A percentile compares a stretch with the other conserved stretches of the same genome.
Evolutionary conservation across 2,329 filamentous ascomycete genomes (phyloP).

Genomic region (Didymella sp.): DNA sequence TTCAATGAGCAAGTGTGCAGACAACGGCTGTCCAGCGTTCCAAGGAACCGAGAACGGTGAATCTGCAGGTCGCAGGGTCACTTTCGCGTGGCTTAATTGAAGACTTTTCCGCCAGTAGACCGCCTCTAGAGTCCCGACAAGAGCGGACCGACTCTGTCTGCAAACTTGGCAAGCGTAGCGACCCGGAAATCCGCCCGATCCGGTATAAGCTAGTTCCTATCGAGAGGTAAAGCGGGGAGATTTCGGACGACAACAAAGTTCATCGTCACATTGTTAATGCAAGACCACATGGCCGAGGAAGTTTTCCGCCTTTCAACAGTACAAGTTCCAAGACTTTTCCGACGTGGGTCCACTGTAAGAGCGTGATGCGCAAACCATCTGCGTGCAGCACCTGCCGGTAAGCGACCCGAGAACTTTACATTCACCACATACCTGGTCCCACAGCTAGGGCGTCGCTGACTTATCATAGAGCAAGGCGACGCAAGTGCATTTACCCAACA

Average conservation of each 20-base stretch:
- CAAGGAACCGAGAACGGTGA: conserved; percentile 1
- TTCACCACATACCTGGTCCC: conserved; percentile 6
- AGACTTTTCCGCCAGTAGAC: conserved; percentile 28
- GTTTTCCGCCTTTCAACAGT: conserved; percentile 26
- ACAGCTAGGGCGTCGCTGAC: conserved; percentile 6
- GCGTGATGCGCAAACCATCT: conserved; percentile 34
- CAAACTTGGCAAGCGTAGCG: conserved; percentile 7
- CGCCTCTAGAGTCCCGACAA: conserved; percentile 23
- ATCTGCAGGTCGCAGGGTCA: conserved; percentile 1
- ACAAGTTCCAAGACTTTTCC: conserved; percentile 18
- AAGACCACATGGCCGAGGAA: conserved; percentile 18
- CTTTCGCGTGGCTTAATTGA: conserved; percentile 11
- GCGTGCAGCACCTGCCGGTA: conserved; percentile 35
- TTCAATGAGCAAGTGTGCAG: conserved; percentile 1
- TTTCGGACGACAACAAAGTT: conserved; percentile 14
- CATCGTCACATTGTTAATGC: conserved; percentile 10
- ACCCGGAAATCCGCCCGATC: conserved; percentile 6
- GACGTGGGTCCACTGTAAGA: conserved; percentile 14
- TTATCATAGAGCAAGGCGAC: conserved; percentile 30
- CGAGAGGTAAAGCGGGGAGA: conserved; percentile 10
- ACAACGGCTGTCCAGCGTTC: not conserved
- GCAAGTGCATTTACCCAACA: conserved; percentile 33
- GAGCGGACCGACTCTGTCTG: conserved; percentile 1
- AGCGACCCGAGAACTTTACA: conserved; percentile 16
- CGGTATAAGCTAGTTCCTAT: conserved; percentile 3